A percentile compares a stretch with the other conserved stretches of the same genome.
Evolutionary conservation across 805 yeast species (phyloP).

Genomic region (Suhomyces prunicola): DNA sequence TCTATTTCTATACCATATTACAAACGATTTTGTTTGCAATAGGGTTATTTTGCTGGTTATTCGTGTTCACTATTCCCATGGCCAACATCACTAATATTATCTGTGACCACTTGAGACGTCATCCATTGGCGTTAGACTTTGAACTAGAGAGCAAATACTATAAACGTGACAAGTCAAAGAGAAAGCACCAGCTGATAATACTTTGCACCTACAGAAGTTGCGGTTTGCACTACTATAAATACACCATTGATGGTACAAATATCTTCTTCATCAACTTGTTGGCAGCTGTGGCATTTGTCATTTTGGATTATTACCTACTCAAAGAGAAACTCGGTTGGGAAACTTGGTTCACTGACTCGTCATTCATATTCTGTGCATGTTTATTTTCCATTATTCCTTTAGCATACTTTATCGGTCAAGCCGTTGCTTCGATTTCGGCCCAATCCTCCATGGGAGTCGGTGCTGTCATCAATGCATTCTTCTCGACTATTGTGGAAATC

Average conservation of each 20-base stretch:
- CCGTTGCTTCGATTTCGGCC: constrained; percentile 98
- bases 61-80: constrained; percentile 92
- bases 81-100: constrained; percentile 70
- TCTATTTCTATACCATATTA: constrained; percentile 63
- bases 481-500: constrained; percentile 93
- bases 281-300: constrained; percentile 75
- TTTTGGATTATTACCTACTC: constrained; percentile 68
- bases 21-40: constrained; percentile 63
- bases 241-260: constrained; percentile 94
- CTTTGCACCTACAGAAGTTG: constrained; percentile 90
- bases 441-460: constrained; percentile 99
- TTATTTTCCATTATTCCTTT: constrained; percentile 84
- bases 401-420: constrained; percentile 97
- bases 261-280: constrained; percentile 85
- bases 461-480: constrained; percentile 96
- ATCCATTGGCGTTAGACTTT: constrained; percentile 84
- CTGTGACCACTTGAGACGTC: constrained; percentile 76
- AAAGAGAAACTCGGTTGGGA: constrained; percentile 41
- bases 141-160: constrained; percentile 55
- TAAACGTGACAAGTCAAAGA: constrained; percentile 26
- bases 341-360: constrained; percentile 54
- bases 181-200: constrained; percentile 58
- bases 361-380: constrained; percentile 69
- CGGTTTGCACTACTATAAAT: constrained; percentile 91
- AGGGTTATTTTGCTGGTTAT: constrained; percentile 68